Base-by-base conservation (phyloP, 148 eudicot genomes). In the Chenopodium formosanum region DNA sequence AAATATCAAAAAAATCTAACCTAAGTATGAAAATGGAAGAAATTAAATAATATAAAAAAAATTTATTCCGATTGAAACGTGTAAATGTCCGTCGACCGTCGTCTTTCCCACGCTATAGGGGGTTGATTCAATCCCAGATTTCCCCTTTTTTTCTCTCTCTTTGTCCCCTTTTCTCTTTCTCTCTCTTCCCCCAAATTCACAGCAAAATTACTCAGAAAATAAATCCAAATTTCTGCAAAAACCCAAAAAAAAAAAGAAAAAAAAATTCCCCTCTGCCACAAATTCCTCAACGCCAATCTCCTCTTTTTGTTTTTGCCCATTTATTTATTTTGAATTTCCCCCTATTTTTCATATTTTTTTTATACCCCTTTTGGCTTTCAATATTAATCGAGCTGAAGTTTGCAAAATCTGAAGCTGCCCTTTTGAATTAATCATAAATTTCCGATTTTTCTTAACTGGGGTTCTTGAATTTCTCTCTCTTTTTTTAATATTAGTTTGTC, bases 51-150 rank as follows among this genome's bases (percentile, higher is more conserved):
- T 40, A 75, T 9, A 32, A 31, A 75, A 53, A 75, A 56, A 56
- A 56, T 56, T 7, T 56, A 12, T 5, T 56, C 22, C 22, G 27
- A 84, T 44, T 74, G 77, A 80, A 84, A 76, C 80, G 77, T 84
- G 86, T 68, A 80, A 75, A 79, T 76, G 83, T 65, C 76, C 76
- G 76, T 73, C 58, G 76, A 78, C 73, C 77, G 27, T 80, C 77
- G 73, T 70, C 63, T 8, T 67, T 83, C 48, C 70, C 70, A 83
- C 74, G 79, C 85, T 37, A 83, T 48, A 20, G 20, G 66, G 37
- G 22, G 56, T 25, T 40, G 52, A 44, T 62, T 46, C 47, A 75
- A 56, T 66, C 69, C 66, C 82, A 25, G 65, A 56, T n/a, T 52
- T 58, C 16, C 72, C 62, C 31, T 8, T 63, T 82, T 70, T 60